Base-by-base conservation (phyloP, 164 flowering plant genomes). In the Berberis thunbergii region DNA sequence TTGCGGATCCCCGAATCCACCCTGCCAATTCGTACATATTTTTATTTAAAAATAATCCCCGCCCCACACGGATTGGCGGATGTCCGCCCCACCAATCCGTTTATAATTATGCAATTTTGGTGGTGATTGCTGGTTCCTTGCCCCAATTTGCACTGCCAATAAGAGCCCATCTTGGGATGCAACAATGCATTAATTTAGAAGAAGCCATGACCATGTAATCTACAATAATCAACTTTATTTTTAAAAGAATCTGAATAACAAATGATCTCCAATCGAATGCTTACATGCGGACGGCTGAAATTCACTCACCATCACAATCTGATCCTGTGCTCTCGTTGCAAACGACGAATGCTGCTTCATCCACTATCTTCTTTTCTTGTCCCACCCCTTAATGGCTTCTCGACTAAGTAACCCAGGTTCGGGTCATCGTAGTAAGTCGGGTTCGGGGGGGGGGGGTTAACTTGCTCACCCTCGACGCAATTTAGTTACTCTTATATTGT, bases 131-230 rank as follows among this genome's bases (percentile, higher is more conserved):
- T 26, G 26, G 26, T 26, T 26, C 26, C 26, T 26, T 26, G 26
- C 26, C 26, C 26, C 26, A 0, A 26, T 26, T 26, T 26, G 26
- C 26, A 0, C 26, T 26, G 26, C 99, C 99, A 94, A 66, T 67
- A 94, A 2, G 78, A 53, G 43, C 13, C 12, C 99, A 94, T 94
- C 52, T 78, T 65, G 9, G 88, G 93, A 43, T 94, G 77, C 45
- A 82, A 61, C 13, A 78, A 65, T 4, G 65, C 79, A 54, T 71
- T 76, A 72, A 75, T 82, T 77, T 82, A 82, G 66, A 76, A 82
- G 46, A 82, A 61, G 45, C 80, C 83, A 60, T 72, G 72, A 8
- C 86, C 83, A 59, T 80, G 77, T 53, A 78, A 58, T 26, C 86
- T 61, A 62, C 77, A 78, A 64, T 82, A 82, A 46, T 82, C 86